A percentile compares a stretch with the other conserved stretches of the same genome.
Conservation (phyloP, 164 flowering plant species). For the Sextonia rubra region DNA sequence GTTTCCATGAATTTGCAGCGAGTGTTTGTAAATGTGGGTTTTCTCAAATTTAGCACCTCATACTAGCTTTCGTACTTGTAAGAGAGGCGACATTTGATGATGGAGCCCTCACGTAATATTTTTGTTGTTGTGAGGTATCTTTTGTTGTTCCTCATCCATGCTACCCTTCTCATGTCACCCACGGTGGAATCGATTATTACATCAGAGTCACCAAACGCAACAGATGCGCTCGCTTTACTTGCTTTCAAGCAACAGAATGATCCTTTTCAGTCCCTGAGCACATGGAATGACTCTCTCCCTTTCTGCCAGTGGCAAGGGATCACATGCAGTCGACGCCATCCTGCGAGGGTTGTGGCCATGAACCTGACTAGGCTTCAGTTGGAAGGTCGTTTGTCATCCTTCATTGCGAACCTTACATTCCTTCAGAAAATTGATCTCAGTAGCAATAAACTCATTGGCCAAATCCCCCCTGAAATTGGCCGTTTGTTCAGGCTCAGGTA, state of each 20-base stretch:
- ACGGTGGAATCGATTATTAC: background rate
- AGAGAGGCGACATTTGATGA: no score
- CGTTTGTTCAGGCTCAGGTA: slow-evolving; percentile 2
- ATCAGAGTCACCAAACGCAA: background rate
- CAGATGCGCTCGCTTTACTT: slow-evolving; percentile 6
- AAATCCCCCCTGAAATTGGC: slow-evolving; percentile 13
- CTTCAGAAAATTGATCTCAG: background rate
- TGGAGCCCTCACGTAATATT: no score
- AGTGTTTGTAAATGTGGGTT: no score
- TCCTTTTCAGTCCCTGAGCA: background rate
- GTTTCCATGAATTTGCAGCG: no score
- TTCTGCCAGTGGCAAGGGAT: slow-evolving; percentile 12
- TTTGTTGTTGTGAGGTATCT: no score
- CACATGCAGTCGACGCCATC: slow-evolving; percentile 3
- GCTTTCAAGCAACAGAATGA: background rate
- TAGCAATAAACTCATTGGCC: background rate
- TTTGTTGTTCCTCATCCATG: background rate
- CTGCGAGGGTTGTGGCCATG: background rate
- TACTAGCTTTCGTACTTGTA: no score
- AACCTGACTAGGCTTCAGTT: background rate
- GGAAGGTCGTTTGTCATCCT: background rate
- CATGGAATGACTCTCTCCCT: slow-evolving; percentile 3
- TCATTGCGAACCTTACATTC: slow-evolving; percentile 6
- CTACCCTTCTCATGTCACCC: background rate
- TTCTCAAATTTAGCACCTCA: no score